A percentile compares a stretch with the other conserved stretches of the same genome.
These are phyloP conservation scores for Cnidoscolus chayamansa DNA, from an alignment of 441 rosid genomes.

Conservation along the genomic window DNA sequence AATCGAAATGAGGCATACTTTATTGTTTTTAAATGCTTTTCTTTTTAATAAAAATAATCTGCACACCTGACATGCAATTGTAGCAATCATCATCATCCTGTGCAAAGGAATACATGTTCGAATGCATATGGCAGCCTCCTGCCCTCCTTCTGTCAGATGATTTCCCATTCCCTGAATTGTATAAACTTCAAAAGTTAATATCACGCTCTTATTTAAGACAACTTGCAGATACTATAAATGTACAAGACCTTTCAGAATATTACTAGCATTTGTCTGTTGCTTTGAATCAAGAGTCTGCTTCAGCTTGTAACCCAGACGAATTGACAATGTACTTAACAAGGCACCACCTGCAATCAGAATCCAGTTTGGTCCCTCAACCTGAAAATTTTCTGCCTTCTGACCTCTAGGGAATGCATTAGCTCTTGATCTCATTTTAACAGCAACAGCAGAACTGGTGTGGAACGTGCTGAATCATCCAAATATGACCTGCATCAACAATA, in stretches of 20 bases:
- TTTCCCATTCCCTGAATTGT: constrained; percentile 51
- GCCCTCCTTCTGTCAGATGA: constrained; percentile 48
- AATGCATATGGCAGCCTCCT: constrained; percentile 44
- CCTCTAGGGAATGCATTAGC: constrained; percentile 43
- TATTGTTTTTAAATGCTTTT: neutral
- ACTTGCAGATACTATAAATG: constrained; percentile 8
- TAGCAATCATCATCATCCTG: constrained; percentile 61
- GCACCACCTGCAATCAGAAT: constrained; percentile 91
- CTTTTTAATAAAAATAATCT: constrained; percentile 15
- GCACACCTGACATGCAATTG: constrained; percentile 62
- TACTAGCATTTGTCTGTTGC: constrained; percentile 46
- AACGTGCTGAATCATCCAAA: constrained; percentile 44
- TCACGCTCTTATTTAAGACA: constrained; percentile 7
- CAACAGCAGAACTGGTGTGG: constrained; percentile 23
- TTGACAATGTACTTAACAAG: constrained; percentile 78
- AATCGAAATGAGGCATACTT: neutral
- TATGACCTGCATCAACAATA: constrained; percentile 38
- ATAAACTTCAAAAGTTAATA: constrained; percentile 19
- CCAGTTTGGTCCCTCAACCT: constrained; percentile 75
- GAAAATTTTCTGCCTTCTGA: constrained; percentile 43
- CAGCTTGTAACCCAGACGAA: constrained; percentile 85
- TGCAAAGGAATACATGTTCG: constrained; percentile 50
- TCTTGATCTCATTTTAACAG: constrained; percentile 59
- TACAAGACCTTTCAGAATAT: constrained; percentile 38
- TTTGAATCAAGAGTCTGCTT: constrained; percentile 61